phyloP scores from a whole-genome alignment of 495 filamentous ascomycete species.

The Aspergillus mulundensis region DNA sequence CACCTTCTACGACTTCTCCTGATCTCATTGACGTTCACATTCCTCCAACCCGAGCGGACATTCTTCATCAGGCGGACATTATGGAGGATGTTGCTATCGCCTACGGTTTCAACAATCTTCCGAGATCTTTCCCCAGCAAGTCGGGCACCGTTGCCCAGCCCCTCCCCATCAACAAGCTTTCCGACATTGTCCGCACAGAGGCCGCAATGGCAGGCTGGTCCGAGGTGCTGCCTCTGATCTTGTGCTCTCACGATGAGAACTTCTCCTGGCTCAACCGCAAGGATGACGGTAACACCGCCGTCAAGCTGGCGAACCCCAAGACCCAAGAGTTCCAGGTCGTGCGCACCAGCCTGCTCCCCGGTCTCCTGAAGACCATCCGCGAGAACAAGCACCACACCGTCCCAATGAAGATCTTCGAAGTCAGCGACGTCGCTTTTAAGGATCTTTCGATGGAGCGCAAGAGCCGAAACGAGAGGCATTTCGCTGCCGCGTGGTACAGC shows the following conservation, averaged over 20 bases:
- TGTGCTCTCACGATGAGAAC: conserved; percentile 98
- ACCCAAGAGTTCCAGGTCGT: conserved; percentile 96
- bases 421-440: conserved; percentile 88
- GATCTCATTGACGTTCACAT: conserved; percentile 74
- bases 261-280: conserved; percentile 92
- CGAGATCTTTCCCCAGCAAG: conserved; percentile 75
- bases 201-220: conserved; percentile 93
- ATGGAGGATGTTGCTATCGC: conserved; percentile 98
- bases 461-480: conserved; percentile 87
- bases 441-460: conserved; percentile 72
- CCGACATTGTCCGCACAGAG: conserved; percentile 86
- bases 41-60: conserved; percentile 86
- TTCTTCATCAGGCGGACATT: conserved; percentile 94
- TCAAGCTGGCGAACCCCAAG: conserved; percentile 93
- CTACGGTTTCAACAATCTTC: conserved; percentile 94
- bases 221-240: conserved; percentile 92
- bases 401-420: conserved; percentile 92
- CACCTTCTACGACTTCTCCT: conserved; percentile 59
- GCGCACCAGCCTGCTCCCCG: conserved; percentile 81
- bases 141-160: conserved; percentile 81
- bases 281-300: conserved; percentile 80
- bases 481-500: conserved; percentile 91
- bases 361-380: conserved; percentile 88
- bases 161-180: conserved; percentile 87
- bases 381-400: conserved; percentile 90